Conservation (phyloP, 1,284 basidiomycete genomes). For the Flammula alnicola region DNA sequence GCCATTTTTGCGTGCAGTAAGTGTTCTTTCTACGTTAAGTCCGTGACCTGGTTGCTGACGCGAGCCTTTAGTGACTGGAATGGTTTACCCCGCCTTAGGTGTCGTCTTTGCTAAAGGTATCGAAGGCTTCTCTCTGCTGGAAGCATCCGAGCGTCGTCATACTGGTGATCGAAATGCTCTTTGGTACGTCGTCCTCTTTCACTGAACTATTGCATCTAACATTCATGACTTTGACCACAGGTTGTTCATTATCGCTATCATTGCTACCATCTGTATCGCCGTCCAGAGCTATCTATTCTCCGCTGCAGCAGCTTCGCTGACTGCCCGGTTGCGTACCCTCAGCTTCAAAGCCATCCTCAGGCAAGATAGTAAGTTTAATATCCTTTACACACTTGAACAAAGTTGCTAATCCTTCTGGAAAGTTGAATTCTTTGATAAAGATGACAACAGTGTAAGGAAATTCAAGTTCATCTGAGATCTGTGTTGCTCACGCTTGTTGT, state of each 20-base stretch:
- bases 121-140: constrained; percentile 58
- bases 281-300: constrained; percentile 75
- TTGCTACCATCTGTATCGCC: constrained; percentile 64
- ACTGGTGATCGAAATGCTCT: constrained; percentile 73
- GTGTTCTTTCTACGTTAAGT: constrained; percentile 27
- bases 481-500: constrained; percentile 1
- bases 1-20: constrained; percentile 56
- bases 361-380: constrained; percentile 71
- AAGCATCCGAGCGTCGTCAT: constrained; percentile 46
- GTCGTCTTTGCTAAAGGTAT: constrained; percentile 80
- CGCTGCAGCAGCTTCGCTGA: constrained; percentile 69
- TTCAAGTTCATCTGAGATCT: constrained; percentile 21
- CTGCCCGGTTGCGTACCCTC: constrained; percentile 68
- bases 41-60: constrained; percentile 4
- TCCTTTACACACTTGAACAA: neutral
- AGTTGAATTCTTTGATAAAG: constrained; percentile 90
- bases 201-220: too few species aligned
- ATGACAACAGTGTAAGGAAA: constrained; percentile 71
- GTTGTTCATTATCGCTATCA: constrained; percentile 84
- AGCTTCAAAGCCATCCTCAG: constrained; percentile 80
- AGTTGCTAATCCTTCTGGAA: neutral
- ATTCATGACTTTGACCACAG: constrained; percentile 38
- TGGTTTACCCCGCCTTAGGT: constrained; percentile 87
- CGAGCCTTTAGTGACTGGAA: constrained; percentile 60
- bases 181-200: constrained; percentile 45